Evolutionary conservation across 2,329 filamentous ascomycete genomes (phyloP).

Genomic region (Fusarium marasasianum): DNA sequence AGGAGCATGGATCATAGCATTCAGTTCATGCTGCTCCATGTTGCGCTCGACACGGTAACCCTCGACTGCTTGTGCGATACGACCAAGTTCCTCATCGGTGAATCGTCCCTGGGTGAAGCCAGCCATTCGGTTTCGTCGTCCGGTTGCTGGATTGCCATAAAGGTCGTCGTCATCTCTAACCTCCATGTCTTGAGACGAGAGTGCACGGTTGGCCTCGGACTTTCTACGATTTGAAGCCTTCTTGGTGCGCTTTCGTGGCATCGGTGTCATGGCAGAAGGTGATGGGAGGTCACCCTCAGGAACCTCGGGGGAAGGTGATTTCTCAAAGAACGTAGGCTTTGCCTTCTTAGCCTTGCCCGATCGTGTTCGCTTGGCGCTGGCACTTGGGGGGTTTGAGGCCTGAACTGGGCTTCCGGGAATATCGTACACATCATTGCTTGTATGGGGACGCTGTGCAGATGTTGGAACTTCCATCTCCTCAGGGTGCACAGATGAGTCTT

Average conservation of each 20-base stretch:
- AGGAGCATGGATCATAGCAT: constrained; percentile 53
- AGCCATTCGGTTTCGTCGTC: constrained; percentile 39
- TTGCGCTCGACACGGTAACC: constrained; percentile 55
- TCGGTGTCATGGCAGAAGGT: constrained; percentile 46
- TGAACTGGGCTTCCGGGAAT: constrained; percentile 38
- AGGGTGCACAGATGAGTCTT: constrained; percentile 13
- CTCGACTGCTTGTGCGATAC: constrained; percentile 55
- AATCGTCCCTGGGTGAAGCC: constrained; percentile 54
- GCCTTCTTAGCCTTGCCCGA: constrained; percentile 57
- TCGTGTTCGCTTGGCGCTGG: constrained; percentile 42
- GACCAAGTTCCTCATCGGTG: constrained; percentile 53
- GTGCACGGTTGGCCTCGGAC: constrained; percentile 26
- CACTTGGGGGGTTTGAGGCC: constrained; percentile 33
- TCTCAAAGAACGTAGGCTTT: constrained; percentile 58
- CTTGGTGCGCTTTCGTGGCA: constrained; percentile 45
- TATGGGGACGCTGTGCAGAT: constrained; percentile 29
- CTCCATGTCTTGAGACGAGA: constrained; percentile 36
- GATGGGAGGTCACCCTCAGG: constrained; percentile 44
- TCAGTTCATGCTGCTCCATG: constrained; percentile 58
- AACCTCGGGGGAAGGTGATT: constrained; percentile 38
- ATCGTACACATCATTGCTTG: constrained; percentile 38
- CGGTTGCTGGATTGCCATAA: constrained; percentile 17
- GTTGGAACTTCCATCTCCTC: constrained; percentile 25
- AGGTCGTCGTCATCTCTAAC: constrained; percentile 32
- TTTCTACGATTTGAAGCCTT: constrained; percentile 42